Evolutionary conservation across 1,284 basidiomycete genomes (phyloP).

Genomic region (Exsudoporus floridanus): DNA sequence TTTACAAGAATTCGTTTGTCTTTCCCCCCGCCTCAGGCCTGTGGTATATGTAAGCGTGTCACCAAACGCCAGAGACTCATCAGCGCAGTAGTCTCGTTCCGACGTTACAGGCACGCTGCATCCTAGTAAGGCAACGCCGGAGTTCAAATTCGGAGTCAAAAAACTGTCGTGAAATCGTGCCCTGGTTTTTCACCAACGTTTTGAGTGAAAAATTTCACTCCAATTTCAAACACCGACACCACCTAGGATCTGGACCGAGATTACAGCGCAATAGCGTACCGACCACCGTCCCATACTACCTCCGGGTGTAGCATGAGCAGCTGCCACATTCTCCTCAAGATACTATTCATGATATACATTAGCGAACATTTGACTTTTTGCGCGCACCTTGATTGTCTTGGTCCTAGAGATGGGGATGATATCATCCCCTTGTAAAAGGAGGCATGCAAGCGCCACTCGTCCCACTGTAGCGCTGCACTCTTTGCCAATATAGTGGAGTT

Average conservation of each 20-base stretch:
- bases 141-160: no score
- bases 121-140: no score
- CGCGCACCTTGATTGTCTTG: slow-evolving; percentile 29
- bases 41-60: slow-evolving; percentile 18
- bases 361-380: neutral
- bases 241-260: no score
- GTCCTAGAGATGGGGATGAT: slow-evolving; percentile 38
- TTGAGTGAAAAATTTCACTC: no score
- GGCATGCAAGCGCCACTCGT: slow-evolving; percentile 50
- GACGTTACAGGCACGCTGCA: no score
- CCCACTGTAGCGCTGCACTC: slow-evolving; percentile 38
- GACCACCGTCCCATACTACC: slow-evolving; percentile 22
- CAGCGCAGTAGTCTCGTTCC: no score
- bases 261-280: no score
- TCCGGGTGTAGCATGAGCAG: slow-evolving; percentile 33
- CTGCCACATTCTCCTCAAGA: slow-evolving; percentile 42
- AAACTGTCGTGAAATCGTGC: no score
- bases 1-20: neutral
- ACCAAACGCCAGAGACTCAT: slow-evolving; percentile 6
- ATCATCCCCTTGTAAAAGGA: slow-evolving; percentile 40
- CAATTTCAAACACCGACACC: no score
- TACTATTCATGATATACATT: slow-evolving; percentile 26
- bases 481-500: slow-evolving; percentile 35
- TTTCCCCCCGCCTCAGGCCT: neutral
- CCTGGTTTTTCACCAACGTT: no score